A percentile compares a stretch with the other conserved stretches of the same genome.
Evolutionary conservation across 2,329 filamentous ascomycete genomes (phyloP).

Genomic region (Cladophialophora immunda): DNA sequence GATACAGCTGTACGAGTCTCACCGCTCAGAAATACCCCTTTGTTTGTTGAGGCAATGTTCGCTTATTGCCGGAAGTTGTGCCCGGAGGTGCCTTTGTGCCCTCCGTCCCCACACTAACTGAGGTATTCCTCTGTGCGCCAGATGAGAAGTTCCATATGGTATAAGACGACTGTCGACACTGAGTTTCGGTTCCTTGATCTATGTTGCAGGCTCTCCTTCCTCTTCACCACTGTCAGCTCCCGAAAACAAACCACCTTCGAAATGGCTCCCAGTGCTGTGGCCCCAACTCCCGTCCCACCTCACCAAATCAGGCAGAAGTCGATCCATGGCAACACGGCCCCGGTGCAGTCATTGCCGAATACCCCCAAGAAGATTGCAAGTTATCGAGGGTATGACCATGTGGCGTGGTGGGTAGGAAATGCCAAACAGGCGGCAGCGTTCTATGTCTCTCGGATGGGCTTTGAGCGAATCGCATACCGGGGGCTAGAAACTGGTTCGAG

Average conservation of each 20-base stretch:
- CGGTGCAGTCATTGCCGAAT: slow-evolving; percentile 21
- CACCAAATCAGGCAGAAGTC: slow-evolving; percentile 24
- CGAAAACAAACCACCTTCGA: background rate
- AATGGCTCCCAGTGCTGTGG: slow-evolving; percentile 37
- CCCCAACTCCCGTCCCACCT: slow-evolving; percentile 25
- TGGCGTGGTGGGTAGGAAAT: slow-evolving; percentile 97
- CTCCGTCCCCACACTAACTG: slow-evolving; percentile 2
- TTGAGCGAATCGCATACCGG: slow-evolving; percentile 80
- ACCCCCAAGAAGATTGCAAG: slow-evolving; percentile 27
- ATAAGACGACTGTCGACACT: background rate
- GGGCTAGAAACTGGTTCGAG: slow-evolving; percentile 89
- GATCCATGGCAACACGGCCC: slow-evolving; percentile 12
- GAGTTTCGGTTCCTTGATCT: background rate
- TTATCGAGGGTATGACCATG: slow-evolving; percentile 88
- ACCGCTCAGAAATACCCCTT: background rate
- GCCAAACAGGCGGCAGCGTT: slow-evolving; percentile 93
- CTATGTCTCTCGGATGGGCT: slow-evolving; percentile 88
- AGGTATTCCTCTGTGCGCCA: background rate
- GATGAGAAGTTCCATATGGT: background rate
- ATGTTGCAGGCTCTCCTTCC: background rate
- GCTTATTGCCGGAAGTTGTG: background rate
- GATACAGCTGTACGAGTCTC: background rate
- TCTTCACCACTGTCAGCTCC: background rate
- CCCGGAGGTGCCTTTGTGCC: background rate
- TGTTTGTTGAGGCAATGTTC: slow-evolving; percentile 7